phyloP scores from a whole-genome alignment of 768 basidiomycete species.

The Russula foetens region DNA sequence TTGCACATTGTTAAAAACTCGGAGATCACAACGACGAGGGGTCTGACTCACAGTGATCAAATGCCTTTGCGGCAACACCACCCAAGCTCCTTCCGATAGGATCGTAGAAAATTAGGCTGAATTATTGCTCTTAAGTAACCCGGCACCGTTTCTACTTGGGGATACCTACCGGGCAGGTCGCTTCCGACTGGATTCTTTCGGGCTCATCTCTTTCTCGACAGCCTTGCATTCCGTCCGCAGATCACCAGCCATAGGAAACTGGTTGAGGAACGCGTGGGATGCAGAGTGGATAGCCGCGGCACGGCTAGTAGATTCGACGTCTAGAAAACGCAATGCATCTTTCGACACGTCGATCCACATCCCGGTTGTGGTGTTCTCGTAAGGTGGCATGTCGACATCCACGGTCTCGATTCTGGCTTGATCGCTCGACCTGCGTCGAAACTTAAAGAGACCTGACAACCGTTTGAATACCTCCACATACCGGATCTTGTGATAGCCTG shows the following conservation, averaged over 20 bases:
- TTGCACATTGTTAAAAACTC: neutral
- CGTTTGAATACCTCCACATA: conserved; percentile 19
- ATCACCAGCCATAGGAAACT: conserved; percentile 60
- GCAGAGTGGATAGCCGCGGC: conserved; percentile 84
- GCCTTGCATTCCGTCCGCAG: conserved; percentile 80
- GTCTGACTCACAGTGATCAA: conserved; percentile 57
- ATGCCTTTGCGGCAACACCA: conserved; percentile 68
- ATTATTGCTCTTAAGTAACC: neutral
- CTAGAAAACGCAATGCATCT: conserved; percentile 43
- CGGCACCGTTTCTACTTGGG: neutral
- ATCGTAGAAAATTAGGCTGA: conserved; percentile 78
- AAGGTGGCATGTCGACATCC: conserved; percentile 69
- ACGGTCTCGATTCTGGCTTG: conserved; percentile 65
- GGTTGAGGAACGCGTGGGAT: conserved; percentile 74
- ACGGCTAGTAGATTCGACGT: conserved; percentile 46
- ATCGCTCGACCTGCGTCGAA: conserved; percentile 33
- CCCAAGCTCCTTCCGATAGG: conserved; percentile 51
- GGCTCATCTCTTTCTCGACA: conserved; percentile 62
- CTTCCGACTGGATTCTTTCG: conserved; percentile 44
- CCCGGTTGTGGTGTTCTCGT: conserved; percentile 65
- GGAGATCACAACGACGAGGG: neutral
- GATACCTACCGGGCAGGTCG: conserved; percentile 53
- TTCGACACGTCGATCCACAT: conserved; percentile 74
- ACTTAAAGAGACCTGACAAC: neutral
- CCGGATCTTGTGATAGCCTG: conserved; percentile 80